These are phyloP conservation scores for Filosporella fistucella DNA, from an alignment of 495 filamentous ascomycete species.

Conservation along the genomic window DNA sequence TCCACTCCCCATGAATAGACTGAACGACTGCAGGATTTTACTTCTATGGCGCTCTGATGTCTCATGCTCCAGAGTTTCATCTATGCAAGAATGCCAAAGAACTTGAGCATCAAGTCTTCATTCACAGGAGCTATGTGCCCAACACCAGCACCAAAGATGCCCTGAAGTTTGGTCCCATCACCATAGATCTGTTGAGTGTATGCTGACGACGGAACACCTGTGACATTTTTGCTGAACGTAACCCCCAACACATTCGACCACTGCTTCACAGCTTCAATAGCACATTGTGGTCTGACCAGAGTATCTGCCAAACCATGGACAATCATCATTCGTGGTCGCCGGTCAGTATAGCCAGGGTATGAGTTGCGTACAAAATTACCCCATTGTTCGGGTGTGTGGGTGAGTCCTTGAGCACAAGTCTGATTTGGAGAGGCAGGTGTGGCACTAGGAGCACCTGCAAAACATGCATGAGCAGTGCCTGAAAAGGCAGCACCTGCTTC, in stretches of 20 bases:
- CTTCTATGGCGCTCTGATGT: too few species aligned
- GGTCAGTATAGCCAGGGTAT: constrained; percentile 49
- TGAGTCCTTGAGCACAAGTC: constrained; percentile 47
- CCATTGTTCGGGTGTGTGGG: constrained; percentile 45
- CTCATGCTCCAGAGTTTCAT: background rate
- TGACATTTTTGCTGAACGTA: constrained; percentile 25
- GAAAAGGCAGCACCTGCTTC: constrained; percentile 50
- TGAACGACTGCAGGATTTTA: too few species aligned
- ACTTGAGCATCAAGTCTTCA: constrained; percentile 32
- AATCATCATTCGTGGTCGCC: constrained; percentile 50
- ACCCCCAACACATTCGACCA: constrained; percentile 49
- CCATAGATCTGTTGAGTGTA: constrained; percentile 43
- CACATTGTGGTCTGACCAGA: constrained; percentile 44
- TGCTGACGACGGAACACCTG: constrained; percentile 30
- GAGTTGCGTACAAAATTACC: constrained; percentile 41
- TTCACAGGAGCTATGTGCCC: constrained; percentile 42
- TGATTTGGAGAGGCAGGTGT: constrained; percentile 40
- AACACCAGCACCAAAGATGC: constrained; percentile 42
- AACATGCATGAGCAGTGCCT: constrained; percentile 49
- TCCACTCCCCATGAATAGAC: too few species aligned
- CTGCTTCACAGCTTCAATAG: constrained; percentile 50
- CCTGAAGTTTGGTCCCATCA: constrained; percentile 37
- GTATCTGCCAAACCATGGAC: constrained; percentile 47
- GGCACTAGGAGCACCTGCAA: constrained; percentile 28
- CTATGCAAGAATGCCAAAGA: constrained; percentile 28